Evolutionary conservation across 345 rosid genomes (phyloP), one percentile per base, ranked within the genome.

Genomic region (Dovyalis caffra): DNA sequence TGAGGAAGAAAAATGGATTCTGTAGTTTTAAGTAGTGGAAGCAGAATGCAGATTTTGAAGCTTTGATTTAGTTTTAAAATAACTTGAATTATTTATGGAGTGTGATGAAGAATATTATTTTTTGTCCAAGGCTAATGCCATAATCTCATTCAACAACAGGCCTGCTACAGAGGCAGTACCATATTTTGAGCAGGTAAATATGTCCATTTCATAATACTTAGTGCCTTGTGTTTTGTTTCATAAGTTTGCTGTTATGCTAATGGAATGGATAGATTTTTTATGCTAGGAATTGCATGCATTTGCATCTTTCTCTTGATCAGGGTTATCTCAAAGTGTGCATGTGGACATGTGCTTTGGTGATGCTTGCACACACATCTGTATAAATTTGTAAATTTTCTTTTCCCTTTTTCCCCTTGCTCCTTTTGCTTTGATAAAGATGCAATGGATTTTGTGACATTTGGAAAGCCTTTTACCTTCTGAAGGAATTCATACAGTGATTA

Each of bases 111-210:
- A 74, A 7, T 77, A 67, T 84, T 87, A 26, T 87, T 74, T 90
- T 62, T 74, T 87, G 75, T 90, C 85, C 80, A 87, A 92, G 99
- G 99, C 90, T 79, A 95, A 95, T 83, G 97, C 84, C 77, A 87
- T 91, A 74, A 86, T 95, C 86, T 90, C 99, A 72, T 95, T 87
- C 91, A 92, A 92, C 91, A 95, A 95, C 83, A 91, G 89, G 86
- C 88, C 97, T 25, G 99, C 97, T 15, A 88, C 99, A 23, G 99
- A 95, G 89, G 97, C 99, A 34, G 97, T 92, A 66, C 97, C 97
- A 6, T 95, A 92, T 87, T 95, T 95, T 82, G 97, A 95, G 86
- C 95, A 90, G 97, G 97, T 95, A 82, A 75, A 64, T 38, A 35
- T 73, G 56, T 67, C 73, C 74, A 21, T 73, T 76, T 34, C 47